These are phyloP conservation scores for Mucor saturninus DNA, from an alignment of 371 early-diverging fungal genomes.

Conservation along the genomic window DNA sequence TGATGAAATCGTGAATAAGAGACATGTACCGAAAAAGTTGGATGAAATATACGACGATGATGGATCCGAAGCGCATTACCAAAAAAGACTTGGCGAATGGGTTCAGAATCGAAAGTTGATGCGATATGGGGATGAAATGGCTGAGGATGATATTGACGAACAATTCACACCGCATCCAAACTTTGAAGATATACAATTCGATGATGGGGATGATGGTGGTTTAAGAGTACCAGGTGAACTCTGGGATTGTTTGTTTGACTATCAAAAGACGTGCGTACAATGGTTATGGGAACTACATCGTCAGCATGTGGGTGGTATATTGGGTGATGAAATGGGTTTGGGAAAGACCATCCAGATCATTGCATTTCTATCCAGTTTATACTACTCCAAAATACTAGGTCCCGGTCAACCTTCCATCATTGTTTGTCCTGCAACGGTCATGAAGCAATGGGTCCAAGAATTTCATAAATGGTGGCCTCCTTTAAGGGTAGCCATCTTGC, in stretches of 20 bases:
- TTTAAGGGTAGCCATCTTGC: conserved; percentile 87
- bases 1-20: background rate
- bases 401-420: conserved; percentile 71
- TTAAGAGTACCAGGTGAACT: conserved; percentile 84
- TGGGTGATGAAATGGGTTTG: conserved; percentile 99
- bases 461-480: conserved; percentile 97
- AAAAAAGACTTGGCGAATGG: conserved; percentile 64
- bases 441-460: conserved; percentile 97
- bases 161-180: conserved; percentile 64
- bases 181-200: conserved; percentile 64
- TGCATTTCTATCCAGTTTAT: conserved; percentile 77
- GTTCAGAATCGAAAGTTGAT: conserved; percentile 51
- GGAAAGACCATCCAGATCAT: conserved; percentile 98
- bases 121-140: conserved; percentile 28
- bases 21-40: conserved; percentile 4
- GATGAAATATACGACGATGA: conserved; percentile 59
- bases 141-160: conserved; percentile 42
- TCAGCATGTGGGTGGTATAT: conserved; percentile 91
- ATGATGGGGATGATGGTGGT: conserved; percentile 32
- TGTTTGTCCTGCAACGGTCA: conserved; percentile 95
- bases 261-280: conserved; percentile 85
- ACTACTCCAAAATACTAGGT: conserved; percentile 58
- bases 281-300: conserved; percentile 95
- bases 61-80: conserved; percentile 64
- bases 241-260: conserved; percentile 85